Percentiles rank a stretch among this genome's conserved stretches.
phyloP scores from a whole-genome alignment of 2,329 filamentous ascomycete genomes.

The Blumeria graminis region DNA sequence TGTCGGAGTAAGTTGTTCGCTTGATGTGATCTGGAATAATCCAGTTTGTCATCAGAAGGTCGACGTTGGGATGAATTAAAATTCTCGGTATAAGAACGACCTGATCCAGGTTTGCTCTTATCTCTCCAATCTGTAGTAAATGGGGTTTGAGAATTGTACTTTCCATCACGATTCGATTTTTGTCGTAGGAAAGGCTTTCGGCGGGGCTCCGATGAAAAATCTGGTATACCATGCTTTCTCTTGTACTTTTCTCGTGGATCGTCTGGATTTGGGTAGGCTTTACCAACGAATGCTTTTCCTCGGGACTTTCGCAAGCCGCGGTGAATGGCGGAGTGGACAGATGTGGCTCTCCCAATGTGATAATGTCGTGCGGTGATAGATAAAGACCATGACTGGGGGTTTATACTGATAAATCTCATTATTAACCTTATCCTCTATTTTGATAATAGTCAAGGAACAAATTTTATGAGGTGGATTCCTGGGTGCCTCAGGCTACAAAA shows the following conservation, averaged over 20 bases:
- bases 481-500: too few relatives aligned
- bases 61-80: too few relatives aligned
- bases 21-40: too few relatives aligned
- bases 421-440: too few relatives aligned
- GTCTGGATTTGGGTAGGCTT: conserved; percentile 2
- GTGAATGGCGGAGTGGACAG: not conserved
- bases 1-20: too few relatives aligned
- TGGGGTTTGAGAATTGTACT: too few relatives aligned
- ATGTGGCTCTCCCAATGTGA: conserved; percentile 2
- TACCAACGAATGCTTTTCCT: conserved; percentile 11
- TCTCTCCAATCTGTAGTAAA: not conserved
- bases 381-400: too few relatives aligned
- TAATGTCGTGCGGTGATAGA: not conserved
- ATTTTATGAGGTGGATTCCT: too few relatives aligned
- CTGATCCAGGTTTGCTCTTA: not conserved
- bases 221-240: conserved; percentile 7
- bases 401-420: too few relatives aligned
- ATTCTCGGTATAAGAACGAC: not conserved
- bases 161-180: too few relatives aligned
- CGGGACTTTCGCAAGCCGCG: not conserved
- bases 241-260: conserved; percentile 4
- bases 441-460: too few relatives aligned
- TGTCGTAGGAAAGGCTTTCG: conserved; percentile 3
- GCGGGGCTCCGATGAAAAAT: conserved; percentile 6
- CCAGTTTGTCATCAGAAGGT: too few relatives aligned